These are phyloP conservation scores for Eutrema heterophyllum DNA, from an alignment of 345 rosid species.

Conservation along the genomic window DNA sequence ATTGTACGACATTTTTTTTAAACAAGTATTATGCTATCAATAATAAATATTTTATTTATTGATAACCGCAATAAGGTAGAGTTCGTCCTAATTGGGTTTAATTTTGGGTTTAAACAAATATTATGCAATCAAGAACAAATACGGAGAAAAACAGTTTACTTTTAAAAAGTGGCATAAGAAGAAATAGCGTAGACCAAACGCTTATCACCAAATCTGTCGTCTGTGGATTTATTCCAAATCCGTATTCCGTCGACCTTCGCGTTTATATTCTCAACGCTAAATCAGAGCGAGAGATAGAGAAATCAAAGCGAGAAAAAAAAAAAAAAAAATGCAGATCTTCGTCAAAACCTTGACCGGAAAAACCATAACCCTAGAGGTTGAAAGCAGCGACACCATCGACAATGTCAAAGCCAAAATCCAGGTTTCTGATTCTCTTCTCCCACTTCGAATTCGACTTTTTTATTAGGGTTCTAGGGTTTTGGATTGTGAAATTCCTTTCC, in stretches of 20 bases:
- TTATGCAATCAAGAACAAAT: too few species aligned
- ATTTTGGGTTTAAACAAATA: too few species aligned
- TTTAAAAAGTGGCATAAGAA: neutral
- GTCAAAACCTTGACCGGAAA: conserved; percentile 55
- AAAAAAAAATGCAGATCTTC: conserved; percentile 45
- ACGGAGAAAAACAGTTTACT: too few species aligned
- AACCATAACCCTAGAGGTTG: conserved; percentile 56
- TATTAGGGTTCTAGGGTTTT: conserved; percentile 4
- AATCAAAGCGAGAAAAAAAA: neutral
- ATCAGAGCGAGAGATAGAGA: neutral
- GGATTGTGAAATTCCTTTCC: neutral
- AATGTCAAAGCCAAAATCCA: conserved; percentile 56
- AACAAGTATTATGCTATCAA: too few species aligned
- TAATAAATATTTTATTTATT: too few species aligned
- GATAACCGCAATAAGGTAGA: too few species aligned
- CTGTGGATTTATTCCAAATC: neutral
- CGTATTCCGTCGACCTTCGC: neutral
- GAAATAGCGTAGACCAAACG: conserved; percentile 5
- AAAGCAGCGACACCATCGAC: conserved; percentile 53
- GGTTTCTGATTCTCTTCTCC: conserved; percentile 19
- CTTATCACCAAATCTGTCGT: neutral
- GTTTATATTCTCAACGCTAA: neutral
- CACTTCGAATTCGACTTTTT: neutral
- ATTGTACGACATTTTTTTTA: too few species aligned
- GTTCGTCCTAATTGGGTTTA: too few species aligned